These are phyloP conservation scores for Xeromyces bisporus DNA, from an alignment of 495 filamentous ascomycete genomes.

Conservation along the genomic window DNA sequence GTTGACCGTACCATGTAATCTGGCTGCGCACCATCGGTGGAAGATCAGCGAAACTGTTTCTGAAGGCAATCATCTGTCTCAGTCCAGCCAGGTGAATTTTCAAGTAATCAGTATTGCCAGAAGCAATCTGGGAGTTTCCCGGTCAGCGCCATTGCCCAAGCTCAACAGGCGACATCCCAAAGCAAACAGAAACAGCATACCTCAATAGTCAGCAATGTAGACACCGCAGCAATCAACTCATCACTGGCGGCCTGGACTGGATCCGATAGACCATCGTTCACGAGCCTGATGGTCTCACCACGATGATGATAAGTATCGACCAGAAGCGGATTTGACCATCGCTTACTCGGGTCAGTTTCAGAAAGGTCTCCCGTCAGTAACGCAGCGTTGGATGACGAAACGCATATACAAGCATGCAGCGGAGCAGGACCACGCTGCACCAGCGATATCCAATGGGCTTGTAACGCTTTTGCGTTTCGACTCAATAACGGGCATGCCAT, in stretches of 20 bases:
- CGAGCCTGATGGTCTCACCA: slow-evolving; percentile 30
- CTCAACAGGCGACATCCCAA: no score
- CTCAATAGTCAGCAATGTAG: slow-evolving; percentile 29
- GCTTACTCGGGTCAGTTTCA: slow-evolving; percentile 19
- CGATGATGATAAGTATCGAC: slow-evolving; percentile 29
- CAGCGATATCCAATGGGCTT: slow-evolving; percentile 25
- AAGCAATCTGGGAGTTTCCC: slow-evolving; percentile 24
- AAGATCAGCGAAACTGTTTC: slow-evolving; percentile 27
- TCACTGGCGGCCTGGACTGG: slow-evolving; percentile 28
- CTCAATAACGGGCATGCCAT: slow-evolving; percentile 25
- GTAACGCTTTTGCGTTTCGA: slow-evolving; percentile 21
- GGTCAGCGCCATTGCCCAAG: no score
- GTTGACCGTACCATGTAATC: slow-evolving; percentile 24
- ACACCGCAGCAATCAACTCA: slow-evolving; percentile 29
- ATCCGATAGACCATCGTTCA: slow-evolving; percentile 28
- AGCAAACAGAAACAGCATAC: slow-evolving; percentile 9
- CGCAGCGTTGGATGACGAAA: slow-evolving; percentile 25
- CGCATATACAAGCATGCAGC: slow-evolving; percentile 27
- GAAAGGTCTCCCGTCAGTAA: slow-evolving; percentile 23
- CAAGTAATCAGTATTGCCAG: slow-evolving; percentile 28
- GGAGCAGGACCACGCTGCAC: slow-evolving; percentile 25
- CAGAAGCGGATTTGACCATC: slow-evolving; percentile 16
- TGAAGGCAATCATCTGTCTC: slow-evolving; percentile 29
- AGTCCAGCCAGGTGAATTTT: slow-evolving; percentile 32
- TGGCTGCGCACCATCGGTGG: slow-evolving; percentile 26